Evolutionary conservation across 176 grass and related monocot genomes (phyloP), one percentile per base, ranked within the genome.

Genomic region (Triticum monococcum): DNA sequence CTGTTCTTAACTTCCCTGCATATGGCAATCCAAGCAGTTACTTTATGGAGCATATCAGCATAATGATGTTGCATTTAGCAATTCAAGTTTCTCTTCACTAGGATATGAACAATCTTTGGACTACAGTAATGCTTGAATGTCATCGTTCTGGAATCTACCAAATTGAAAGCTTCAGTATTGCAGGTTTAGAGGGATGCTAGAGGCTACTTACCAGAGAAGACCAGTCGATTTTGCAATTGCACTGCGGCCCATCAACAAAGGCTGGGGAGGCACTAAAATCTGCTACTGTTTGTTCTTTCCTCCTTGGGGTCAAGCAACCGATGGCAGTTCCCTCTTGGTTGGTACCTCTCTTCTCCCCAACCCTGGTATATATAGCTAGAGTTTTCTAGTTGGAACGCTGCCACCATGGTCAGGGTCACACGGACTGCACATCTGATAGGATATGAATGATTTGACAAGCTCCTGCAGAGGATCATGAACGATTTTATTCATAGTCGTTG

Each of bases 121-220:
- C 12, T 61, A 81, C 12, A 77, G 35, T 22, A 32, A 70, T 81
- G 50, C 23, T 71, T 77, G 13, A 43, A 77, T 50, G 32, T 54
- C 76, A 75, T 68, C 46, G 57, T 64, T 68, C 1, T 79, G 11
- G 17, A 77, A 85, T 25, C 62, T 80, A 75, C 62, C 37, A 63
- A 30, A 46, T 13, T 16, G 70, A 43, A 70, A 33, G 12, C 73
- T 37, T 81, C 24, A 77, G 81, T 23, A 26, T 76, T 76, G 36
- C 70, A 85, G 77, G 63, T 88, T 85, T 72, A 77, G 77, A 85
- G 38, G 70, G 31, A 78, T 85, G 14, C 77, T 88, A 91, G 40
- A 82, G 11, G 63, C 77, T 88, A 85, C 33, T 91, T 91, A 91
- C 90, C 82, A 7, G 64, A 91, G 71, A 68, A 91, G 52, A 56